Evolutionary conservation across 768 basidiomycete species (phyloP).

Genomic region (Serendipita vermifera): DNA sequence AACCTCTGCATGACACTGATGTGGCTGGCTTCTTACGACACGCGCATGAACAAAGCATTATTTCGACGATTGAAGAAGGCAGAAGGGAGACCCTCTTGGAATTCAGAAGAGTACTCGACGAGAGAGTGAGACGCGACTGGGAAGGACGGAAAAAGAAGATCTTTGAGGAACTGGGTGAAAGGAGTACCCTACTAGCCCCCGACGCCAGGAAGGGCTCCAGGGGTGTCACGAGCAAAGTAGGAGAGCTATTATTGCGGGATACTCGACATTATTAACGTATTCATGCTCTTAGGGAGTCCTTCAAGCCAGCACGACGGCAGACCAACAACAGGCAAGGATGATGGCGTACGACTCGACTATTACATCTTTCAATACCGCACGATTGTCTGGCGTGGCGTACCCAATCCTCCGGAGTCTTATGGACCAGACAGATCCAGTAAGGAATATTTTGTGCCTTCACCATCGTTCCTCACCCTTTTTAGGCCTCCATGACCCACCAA

Average conservation of each 20-base stretch:
- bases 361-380: constrained; percentile 58
- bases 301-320: constrained; percentile 14
- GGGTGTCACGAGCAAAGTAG: too few species aligned
- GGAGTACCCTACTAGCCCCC: not conserved
- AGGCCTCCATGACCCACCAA: constrained; percentile 13
- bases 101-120: constrained; percentile 71
- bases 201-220: not conserved
- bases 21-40: constrained; percentile 90
- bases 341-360: constrained; percentile 87
- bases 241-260: too few species aligned
- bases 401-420: constrained; percentile 62
- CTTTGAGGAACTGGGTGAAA: constrained; percentile 72
- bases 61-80: constrained; percentile 86
- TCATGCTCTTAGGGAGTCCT: too few species aligned
- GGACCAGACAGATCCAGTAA: constrained; percentile 51
- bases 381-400: constrained; percentile 58
- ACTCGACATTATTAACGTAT: too few species aligned
- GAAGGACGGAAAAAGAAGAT: constrained; percentile 80
- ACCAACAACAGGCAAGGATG: constrained; percentile 66
- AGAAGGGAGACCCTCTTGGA: constrained; percentile 71
- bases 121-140: constrained; percentile 68
- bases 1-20: constrained; percentile 87
- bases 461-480: not conserved
- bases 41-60: constrained; percentile 87
- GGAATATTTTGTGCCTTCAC: constrained; percentile 35